Percentiles rank a stretch among this genome's conserved stretches.
These are phyloP conservation scores for Cercophora sp. DNA, from an alignment of 495 filamentous ascomycete genomes.

Conservation along the genomic window DNA sequence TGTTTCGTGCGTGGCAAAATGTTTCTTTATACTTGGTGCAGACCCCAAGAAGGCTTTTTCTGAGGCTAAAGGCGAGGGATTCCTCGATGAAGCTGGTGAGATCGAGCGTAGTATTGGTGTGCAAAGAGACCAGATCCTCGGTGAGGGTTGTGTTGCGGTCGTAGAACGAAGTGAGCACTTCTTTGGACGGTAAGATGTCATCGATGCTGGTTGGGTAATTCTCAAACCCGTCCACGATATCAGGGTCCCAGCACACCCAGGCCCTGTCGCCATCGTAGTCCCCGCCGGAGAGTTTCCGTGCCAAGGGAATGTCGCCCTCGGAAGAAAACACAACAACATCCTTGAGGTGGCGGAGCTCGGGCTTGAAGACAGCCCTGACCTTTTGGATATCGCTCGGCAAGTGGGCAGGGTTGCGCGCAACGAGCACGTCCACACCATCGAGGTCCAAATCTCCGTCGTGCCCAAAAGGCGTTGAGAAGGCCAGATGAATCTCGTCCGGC, in stretches of 20 bases:
- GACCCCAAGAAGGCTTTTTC: slow-evolving; percentile 61
- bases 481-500: slow-evolving; percentile 73
- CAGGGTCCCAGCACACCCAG: slow-evolving; percentile 86
- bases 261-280: slow-evolving; percentile 93
- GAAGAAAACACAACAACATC: slow-evolving; percentile 85
- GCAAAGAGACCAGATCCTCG: slow-evolving; percentile 30
- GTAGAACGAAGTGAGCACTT: no score
- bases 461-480: slow-evolving; percentile 66
- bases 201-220: slow-evolving; percentile 58
- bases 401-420: slow-evolving; percentile 77
- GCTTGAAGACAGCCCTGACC: slow-evolving; percentile 53
- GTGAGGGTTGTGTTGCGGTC: slow-evolving; percentile 46
- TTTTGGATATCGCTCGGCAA: slow-evolving; percentile 81
- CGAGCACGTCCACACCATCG: slow-evolving; percentile 71
- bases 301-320: slow-evolving; percentile 65
- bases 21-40: slow-evolving; percentile 74
- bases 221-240: slow-evolving; percentile 67
- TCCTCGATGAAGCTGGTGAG: slow-evolving; percentile 48
- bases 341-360: slow-evolving; percentile 66
- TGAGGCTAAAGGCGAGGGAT: slow-evolving; percentile 63
- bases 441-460: slow-evolving; percentile 52
- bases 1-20: slow-evolving; percentile 58
- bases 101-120: slow-evolving; percentile 12
- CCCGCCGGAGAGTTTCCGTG: slow-evolving; percentile 80
- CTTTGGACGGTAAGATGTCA: slow-evolving; percentile 50